A percentile compares a stretch with the other conserved stretches of the same genome.
Evolutionary conservation across 2,329 filamentous ascomycete genomes (phyloP).

Genomic region (Cytospora chrysosperma): DNA sequence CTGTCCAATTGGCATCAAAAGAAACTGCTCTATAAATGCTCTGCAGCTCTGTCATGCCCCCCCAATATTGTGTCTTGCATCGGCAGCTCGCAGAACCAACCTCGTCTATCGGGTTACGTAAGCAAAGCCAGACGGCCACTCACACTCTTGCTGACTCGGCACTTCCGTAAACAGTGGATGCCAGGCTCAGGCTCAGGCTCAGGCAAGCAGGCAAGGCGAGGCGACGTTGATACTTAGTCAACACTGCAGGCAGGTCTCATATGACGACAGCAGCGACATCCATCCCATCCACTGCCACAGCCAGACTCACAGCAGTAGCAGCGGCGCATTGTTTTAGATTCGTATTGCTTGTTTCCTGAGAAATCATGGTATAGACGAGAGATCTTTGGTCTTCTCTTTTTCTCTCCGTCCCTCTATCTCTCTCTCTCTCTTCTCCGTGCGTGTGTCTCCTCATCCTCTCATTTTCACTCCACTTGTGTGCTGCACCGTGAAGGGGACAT

Average conservation of each 20-base stretch:
- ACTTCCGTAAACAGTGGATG: background rate
- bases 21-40: background rate
- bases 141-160: background rate
- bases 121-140: background rate
- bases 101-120: background rate
- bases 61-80: background rate
- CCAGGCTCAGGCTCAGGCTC: background rate
- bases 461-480: background rate
- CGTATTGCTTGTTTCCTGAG: background rate
- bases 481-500: background rate
- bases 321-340: background rate
- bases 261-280: background rate
- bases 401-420: background rate
- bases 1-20: background rate
- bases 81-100: background rate
- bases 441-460: background rate
- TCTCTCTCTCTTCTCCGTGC: too few species aligned
- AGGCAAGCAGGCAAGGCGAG: background rate
- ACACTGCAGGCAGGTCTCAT: background rate
- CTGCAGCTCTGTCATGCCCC: background rate
- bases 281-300: background rate
- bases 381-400: background rate
- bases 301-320: background rate
- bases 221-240: background rate
- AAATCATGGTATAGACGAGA: background rate